A percentile compares a stretch with the other conserved stretches of the same genome.
These are phyloP conservation scores for Leccinum olivaceopallidum DNA, from an alignment of 768 basidiomycete genomes.

Conservation along the genomic window DNA sequence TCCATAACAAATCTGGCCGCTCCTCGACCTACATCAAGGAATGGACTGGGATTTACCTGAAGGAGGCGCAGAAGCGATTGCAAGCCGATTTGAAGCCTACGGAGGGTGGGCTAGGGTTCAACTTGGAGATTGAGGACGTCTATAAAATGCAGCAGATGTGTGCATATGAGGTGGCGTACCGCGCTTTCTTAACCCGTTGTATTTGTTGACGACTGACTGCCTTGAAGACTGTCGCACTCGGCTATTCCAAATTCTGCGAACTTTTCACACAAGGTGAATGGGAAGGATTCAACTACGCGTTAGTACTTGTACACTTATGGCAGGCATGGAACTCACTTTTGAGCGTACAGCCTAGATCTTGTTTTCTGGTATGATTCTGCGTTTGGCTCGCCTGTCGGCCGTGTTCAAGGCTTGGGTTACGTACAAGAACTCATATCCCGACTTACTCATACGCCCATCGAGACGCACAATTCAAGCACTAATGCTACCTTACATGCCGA, in stretches of 20 bases:
- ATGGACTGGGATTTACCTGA: conserved; percentile 76
- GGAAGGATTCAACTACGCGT: conserved; percentile 91
- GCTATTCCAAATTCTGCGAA: conserved; percentile 89
- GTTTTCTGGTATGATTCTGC: conserved; percentile 59
- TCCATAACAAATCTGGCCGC: conserved; percentile 52
- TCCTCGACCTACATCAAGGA: conserved; percentile 53
- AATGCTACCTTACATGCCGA: conserved; percentile 80
- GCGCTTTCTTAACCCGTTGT: neutral
- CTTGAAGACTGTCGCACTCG: conserved; percentile 80
- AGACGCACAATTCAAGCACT: conserved; percentile 74
- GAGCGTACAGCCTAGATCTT: conserved; percentile 20
- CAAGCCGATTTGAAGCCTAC: conserved; percentile 44
- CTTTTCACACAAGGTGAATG: conserved; percentile 91
- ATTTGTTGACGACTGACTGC: neutral
- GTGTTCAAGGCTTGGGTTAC: conserved; percentile 77
- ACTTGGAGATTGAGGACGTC: conserved; percentile 65
- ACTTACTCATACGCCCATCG: conserved; percentile 73
- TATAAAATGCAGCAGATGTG: conserved; percentile 83
- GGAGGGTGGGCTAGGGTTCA: conserved; percentile 44
- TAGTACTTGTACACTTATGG: conserved; percentile 25
- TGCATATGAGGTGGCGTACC: conserved; percentile 66
- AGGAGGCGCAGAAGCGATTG: conserved; percentile 61
- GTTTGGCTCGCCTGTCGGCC: conserved; percentile 80
- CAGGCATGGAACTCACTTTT: neutral
- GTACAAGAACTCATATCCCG: conserved; percentile 83